phyloP scores from a whole-genome alignment of 768 basidiomycete genomes.

The Pleurotus citrinopileatus region DNA sequence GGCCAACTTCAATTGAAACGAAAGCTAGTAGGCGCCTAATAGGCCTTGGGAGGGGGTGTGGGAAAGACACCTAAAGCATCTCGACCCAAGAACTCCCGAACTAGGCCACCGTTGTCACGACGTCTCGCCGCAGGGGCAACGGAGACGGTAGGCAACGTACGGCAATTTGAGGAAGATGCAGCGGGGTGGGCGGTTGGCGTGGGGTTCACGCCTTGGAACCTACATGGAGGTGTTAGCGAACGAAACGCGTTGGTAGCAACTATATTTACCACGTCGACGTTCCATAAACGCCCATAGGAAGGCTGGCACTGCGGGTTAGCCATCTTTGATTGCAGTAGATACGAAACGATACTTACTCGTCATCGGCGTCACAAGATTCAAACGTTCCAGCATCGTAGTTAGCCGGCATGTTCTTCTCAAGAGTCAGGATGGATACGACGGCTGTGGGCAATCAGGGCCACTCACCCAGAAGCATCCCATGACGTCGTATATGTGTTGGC shows the following conservation, averaged over 20 bases:
- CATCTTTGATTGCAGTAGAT: neutral
- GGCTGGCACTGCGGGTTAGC: conserved; percentile 20
- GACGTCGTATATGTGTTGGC: conserved; percentile 78
- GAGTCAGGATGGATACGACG: conserved; percentile 1
- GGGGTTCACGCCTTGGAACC: conserved; percentile 47
- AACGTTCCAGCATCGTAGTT: conserved; percentile 58
- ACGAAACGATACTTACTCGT: conserved; percentile 40
- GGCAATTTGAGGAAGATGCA: conserved; percentile 65
- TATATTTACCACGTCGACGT: conserved; percentile 54
- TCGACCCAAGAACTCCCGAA: neutral
- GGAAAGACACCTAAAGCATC: conserved; percentile 7
- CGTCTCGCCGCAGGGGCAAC: neutral
- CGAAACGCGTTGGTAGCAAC: too few relatives aligned
- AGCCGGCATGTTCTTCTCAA: conserved; percentile 73
- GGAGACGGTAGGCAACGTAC: conserved; percentile 5
- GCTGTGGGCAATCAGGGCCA: neutral
- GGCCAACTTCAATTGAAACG: neutral
- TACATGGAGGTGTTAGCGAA: neutral
- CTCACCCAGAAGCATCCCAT: conserved; percentile 58
- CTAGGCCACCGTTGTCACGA: conserved; percentile 1
- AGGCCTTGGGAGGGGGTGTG: conserved; percentile 1
- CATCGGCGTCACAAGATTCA: conserved; percentile 63
- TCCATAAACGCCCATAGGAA: conserved; percentile 74
- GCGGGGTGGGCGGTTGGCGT: conserved; percentile 60
- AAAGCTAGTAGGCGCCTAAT: neutral